phyloP scores from a whole-genome alignment of 176 grass and related monocot genomes.

The Elaeis guineensis region DNA sequence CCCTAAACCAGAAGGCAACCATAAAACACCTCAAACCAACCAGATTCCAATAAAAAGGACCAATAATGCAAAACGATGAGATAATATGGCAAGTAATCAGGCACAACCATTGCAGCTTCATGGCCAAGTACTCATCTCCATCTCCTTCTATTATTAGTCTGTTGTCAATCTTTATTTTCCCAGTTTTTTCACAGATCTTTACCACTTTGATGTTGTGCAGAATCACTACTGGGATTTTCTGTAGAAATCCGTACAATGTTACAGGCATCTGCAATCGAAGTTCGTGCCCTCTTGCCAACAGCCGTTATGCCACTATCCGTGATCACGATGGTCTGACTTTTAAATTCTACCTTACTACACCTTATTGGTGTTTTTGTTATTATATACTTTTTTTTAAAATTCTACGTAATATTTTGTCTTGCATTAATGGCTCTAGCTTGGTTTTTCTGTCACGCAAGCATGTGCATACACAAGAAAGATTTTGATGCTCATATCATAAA shows the following conservation, averaged over 20 bases:
- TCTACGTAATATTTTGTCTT: too few species aligned
- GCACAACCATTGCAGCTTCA: constrained; percentile 96
- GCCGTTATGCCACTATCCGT: constrained; percentile 80
- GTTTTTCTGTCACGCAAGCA: too few species aligned
- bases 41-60: too few species aligned
- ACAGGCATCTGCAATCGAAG: constrained; percentile 93
- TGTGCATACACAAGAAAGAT: too few species aligned
- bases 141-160: neutral
- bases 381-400: too few species aligned
- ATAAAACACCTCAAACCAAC: too few species aligned
- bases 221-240: constrained; percentile 70
- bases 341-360: too few species aligned
- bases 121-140: constrained; percentile 48
- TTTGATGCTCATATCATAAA: too few species aligned
- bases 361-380: too few species aligned
- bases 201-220: constrained; percentile 15
- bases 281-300: constrained; percentile 92
- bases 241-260: constrained; percentile 73
- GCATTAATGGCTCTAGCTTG: too few species aligned
- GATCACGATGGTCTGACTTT: constrained; percentile 51
- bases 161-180: too few species aligned
- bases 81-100: constrained; percentile 93
- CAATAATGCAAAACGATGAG: constrained; percentile 47
- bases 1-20: too few species aligned
- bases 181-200: neutral